These are phyloP conservation scores for Cytospora piceicola DNA, from an alignment of 2,329 filamentous ascomycete species.

Conservation along the genomic window DNA sequence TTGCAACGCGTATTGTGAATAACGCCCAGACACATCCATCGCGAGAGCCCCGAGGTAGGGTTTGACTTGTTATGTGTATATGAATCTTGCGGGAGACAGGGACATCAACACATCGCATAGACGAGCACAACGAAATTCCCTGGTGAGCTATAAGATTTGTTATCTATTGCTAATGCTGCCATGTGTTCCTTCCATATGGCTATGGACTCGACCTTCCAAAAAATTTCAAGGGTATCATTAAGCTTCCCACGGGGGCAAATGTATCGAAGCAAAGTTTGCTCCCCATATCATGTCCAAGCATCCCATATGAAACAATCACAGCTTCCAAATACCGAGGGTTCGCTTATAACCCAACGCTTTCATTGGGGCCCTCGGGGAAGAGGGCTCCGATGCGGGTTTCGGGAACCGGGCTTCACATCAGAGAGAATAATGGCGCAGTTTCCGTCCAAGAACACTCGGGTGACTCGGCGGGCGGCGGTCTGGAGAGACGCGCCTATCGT, in stretches of 20 bases:
- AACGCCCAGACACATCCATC: background rate
- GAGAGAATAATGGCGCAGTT: conserved; percentile 13
- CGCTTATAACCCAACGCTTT: background rate
- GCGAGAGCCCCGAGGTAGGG: background rate
- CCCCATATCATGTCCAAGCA: background rate
- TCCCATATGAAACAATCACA: conserved; percentile 2
- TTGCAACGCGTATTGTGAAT: background rate
- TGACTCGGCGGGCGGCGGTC: conserved; percentile 7
- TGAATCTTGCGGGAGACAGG: background rate
- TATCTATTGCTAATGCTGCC: background rate
- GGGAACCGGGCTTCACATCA: background rate
- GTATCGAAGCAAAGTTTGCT: conserved; percentile 4
- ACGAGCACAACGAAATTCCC: no score
- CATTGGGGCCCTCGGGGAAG: background rate
- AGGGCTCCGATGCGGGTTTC: background rate
- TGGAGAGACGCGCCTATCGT: background rate
- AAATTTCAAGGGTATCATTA: conserved; percentile 19
- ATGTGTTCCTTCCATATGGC: background rate
- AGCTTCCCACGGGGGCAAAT: background rate
- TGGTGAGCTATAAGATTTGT: background rate
- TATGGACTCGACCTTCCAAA: conserved; percentile 1
- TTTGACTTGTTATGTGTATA: background rate
- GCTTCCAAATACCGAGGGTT: background rate
- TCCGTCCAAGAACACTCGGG: conserved; percentile 16
- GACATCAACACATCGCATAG: background rate